Evolutionary conservation across 2,329 filamentous ascomycete species (phyloP), one percentile per base, ranked within the genome.

Genomic region (Curvularia hawaiiensis): DNA sequence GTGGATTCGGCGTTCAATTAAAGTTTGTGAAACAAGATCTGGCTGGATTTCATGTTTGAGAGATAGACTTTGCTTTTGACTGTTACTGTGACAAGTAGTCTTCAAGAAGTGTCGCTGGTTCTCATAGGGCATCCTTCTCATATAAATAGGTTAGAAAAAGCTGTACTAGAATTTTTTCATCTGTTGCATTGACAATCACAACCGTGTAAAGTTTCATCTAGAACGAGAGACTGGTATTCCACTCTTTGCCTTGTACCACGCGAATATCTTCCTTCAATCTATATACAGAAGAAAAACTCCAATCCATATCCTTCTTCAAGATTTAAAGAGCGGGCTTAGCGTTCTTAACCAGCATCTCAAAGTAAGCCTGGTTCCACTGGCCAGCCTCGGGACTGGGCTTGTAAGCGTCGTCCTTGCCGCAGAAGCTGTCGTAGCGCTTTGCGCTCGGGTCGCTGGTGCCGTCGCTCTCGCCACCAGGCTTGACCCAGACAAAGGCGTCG

Each of bases 401-500:
- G 52, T 88, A 79, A 2, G 86, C 74, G 66, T 85, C 83, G 0
- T 77, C 65, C 31, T 80, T 77, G 9, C 85, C 85, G 61, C 86
- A 88, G 77, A 83, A 80, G 45, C 75, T 75, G 70, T 86, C 84
- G 66, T 85, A 87, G 30, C 83, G 80, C 31, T 74, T 69, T 4
- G 85, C 80, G 20, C 54, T 57, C 2, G 68, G 58, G 54, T 78
- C 70, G 33, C 66, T 73, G 0, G 81, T 83, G 56, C 82, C 81
- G 62, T 84, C 82, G 20, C 77, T 79, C 71, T 84, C 82, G 53
- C 81, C 82, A 65, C 88, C 88, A 5, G 88, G 88, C 82, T 90
- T 90, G 66, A 89, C 79, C 88, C 88, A 90, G 58, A 90, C 87
- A 62, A 90, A 88, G 30, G 87, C 83, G 72, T 90, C 88, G 22